These are phyloP conservation scores for Eutrema japonicum DNA, from an alignment of 345 rosid genomes.

Conservation along the genomic window DNA sequence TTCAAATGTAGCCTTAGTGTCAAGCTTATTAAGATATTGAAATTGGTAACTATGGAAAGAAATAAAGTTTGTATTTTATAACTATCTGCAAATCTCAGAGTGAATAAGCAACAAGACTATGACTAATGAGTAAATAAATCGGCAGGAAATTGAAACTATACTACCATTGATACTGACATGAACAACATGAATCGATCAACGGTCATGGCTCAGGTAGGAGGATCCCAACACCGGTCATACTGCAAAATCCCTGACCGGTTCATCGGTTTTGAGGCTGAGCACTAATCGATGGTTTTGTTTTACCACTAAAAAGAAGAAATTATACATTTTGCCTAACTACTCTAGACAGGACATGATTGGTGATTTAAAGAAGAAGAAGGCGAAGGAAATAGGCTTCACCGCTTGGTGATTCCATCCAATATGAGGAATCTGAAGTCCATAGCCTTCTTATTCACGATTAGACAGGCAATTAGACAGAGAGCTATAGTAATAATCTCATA, in stretches of 20 bases:
- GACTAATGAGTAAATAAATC: not conserved
- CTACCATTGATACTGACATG: not conserved
- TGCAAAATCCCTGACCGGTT: slow-evolving; percentile 49
- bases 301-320: too few species aligned
- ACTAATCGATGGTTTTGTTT: too few species aligned
- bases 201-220: slow-evolving; percentile 51
- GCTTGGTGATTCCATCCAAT: too few species aligned
- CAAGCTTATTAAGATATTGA: slow-evolving; percentile 1
- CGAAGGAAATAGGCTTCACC: too few species aligned
- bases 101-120: slow-evolving; percentile 1
- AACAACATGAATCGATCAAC: not conserved
- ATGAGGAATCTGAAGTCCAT: too few species aligned
- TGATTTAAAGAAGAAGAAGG: too few species aligned
- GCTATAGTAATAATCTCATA: too few species aligned
- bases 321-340: too few species aligned
- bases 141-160: not conserved
- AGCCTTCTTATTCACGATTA: too few species aligned
- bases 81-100: not conserved
- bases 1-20: slow-evolving; percentile 19
- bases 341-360: too few species aligned
- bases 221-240: slow-evolving; percentile 53
- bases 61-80: slow-evolving; percentile 30
- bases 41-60: slow-evolving; percentile 6
- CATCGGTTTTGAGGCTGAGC: too few species aligned
- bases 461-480: too few species aligned